Evolutionary conservation across 768 basidiomycete genomes (phyloP).

Genomic region (Lyophyllum atratum): DNA sequence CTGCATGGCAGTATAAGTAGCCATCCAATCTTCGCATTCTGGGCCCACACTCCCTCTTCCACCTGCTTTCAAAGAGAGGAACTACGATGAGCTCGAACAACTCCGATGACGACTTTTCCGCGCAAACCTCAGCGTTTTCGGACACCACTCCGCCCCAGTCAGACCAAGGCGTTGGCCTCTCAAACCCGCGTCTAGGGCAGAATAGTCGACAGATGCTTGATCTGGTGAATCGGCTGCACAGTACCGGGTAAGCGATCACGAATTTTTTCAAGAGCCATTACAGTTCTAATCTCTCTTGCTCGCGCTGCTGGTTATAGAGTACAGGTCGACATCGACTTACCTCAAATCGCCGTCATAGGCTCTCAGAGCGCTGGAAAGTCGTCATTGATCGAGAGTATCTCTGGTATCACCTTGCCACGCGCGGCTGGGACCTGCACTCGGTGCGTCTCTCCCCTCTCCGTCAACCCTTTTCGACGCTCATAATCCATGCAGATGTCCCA

Average conservation of each 20-base stretch:
- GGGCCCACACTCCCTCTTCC: too few relatives aligned
- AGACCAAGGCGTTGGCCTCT: conserved; percentile 46
- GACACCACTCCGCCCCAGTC: too few relatives aligned
- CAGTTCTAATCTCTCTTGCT: not conserved
- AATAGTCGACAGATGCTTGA: conserved; percentile 52
- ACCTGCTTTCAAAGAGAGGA: too few relatives aligned
- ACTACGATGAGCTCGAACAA: not conserved
- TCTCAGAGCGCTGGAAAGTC: conserved; percentile 77
- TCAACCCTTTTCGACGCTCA: not conserved
- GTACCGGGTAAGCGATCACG: conserved; percentile 46
- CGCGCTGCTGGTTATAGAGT: conserved; percentile 52
- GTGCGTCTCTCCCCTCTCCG: conserved; percentile 30
- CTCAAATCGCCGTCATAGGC: conserved; percentile 74
- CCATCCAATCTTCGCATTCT: not conserved
- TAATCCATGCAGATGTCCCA: conserved; percentile 46
- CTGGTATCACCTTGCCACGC: conserved; percentile 68
- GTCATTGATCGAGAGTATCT: conserved; percentile 76
- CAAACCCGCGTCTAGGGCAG: conserved; percentile 36
- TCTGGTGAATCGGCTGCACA: conserved; percentile 53
- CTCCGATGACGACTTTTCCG: not conserved
- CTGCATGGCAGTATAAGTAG: not conserved
- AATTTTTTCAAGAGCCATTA: not conserved
- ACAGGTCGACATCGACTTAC: conserved; percentile 70
- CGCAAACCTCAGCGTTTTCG: not conserved
- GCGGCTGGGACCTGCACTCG: conserved; percentile 78